Evolutionary conservation across 495 filamentous ascomycete species (phyloP).

Genomic region (Cercophora scortea): DNA sequence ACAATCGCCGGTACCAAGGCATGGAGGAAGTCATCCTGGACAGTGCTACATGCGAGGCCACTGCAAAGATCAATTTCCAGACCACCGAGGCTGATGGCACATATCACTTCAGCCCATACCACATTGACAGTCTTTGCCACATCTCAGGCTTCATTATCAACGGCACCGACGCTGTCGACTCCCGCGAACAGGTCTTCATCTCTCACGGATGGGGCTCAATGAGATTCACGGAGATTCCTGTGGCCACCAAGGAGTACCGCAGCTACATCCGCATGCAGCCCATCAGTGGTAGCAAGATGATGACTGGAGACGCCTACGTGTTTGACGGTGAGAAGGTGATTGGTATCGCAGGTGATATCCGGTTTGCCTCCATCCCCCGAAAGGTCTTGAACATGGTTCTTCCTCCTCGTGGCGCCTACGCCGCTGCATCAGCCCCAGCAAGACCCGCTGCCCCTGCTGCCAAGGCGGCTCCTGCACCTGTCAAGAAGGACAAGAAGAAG

Average conservation of each 20-base stretch:
- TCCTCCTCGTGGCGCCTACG: slow-evolving; percentile 47
- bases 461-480: slow-evolving; percentile 27
- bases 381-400: slow-evolving; percentile 59
- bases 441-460: slow-evolving; percentile 29
- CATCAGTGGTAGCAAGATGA: slow-evolving; percentile 43
- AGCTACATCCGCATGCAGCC: slow-evolving; percentile 64
- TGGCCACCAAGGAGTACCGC: slow-evolving; percentile 56
- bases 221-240: slow-evolving; percentile 58
- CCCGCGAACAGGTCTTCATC: slow-evolving; percentile 63
- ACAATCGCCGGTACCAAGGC: slow-evolving; percentile 57
- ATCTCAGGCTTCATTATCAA: slow-evolving; percentile 77
- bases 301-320: slow-evolving; percentile 55
- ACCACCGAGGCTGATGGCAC: slow-evolving; percentile 49
- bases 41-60: slow-evolving; percentile 63
- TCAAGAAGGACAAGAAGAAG: slow-evolving; percentile 36
- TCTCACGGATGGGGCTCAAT: slow-evolving; percentile 76
- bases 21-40: slow-evolving; percentile 74
- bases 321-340: slow-evolving; percentile 58
- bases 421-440: slow-evolving; percentile 18
- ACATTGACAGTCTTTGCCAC: slow-evolving; percentile 62
- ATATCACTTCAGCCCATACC: slow-evolving; percentile 61
- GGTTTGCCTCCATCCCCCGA: slow-evolving; percentile 61
- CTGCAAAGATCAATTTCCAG: slow-evolving; percentile 60
- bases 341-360: slow-evolving; percentile 42
- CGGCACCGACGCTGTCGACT: slow-evolving; percentile 63